phyloP scores from a whole-genome alignment of 164 flowering plant species.

The Nelumbo lutea region DNA sequence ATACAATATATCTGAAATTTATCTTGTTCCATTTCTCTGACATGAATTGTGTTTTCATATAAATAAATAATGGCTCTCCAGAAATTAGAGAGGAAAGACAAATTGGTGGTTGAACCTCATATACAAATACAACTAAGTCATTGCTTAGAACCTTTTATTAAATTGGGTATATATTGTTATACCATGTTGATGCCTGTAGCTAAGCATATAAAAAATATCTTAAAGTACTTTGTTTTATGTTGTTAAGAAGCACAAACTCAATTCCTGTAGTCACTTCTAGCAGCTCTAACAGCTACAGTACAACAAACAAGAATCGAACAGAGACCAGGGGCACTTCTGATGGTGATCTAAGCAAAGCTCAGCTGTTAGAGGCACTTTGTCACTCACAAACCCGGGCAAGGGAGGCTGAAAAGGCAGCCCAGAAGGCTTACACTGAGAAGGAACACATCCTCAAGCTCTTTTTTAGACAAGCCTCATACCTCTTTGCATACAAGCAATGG shows the following conservation, averaged over 20 bases:
- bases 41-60: no score
- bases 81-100: no score
- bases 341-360: slow-evolving; percentile 50
- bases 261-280: slow-evolving; percentile 6
- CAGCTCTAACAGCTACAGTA: slow-evolving; percentile 6
- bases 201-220: no score
- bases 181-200: no score
- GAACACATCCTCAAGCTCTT: slow-evolving; percentile 78
- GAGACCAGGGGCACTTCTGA: slow-evolving; percentile 13
- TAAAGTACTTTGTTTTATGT: background rate
- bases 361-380: slow-evolving; percentile 77
- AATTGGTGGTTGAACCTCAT: no score
- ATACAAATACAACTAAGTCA: no score
- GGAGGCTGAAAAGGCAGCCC: slow-evolving; percentile 85
- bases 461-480: slow-evolving; percentile 79
- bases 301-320: slow-evolving; percentile 12
- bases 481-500: slow-evolving; percentile 91
- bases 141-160: no score
- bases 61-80: no score
- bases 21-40: no score
- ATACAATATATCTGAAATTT: no score
- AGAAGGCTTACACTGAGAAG: slow-evolving; percentile 61
- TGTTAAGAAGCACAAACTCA: background rate
- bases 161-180: no score
- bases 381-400: slow-evolving; percentile 96